Evolutionary conservation across 305 asterid species (phyloP), one percentile per base, ranked within the genome.

Genomic region (Fraxinus velutina): DNA sequence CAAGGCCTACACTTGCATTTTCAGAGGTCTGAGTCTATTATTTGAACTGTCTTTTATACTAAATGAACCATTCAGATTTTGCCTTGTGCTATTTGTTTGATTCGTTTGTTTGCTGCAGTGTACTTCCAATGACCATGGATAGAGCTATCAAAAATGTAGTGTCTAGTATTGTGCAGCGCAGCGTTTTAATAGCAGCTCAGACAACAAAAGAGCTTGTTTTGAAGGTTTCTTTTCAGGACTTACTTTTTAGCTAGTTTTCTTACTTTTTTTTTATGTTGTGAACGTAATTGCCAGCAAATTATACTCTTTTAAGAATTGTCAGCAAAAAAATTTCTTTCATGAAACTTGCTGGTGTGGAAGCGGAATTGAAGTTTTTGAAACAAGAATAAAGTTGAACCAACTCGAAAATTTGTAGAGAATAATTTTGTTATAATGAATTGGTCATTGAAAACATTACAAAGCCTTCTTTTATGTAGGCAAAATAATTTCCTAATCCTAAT

Each of bases 131-230:
- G 82, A 92, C 98, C 52, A 94, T 96, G 96, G 98, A 96, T 83
- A 86, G 95, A 87, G 98, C 99, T 79, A 96, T 96, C 83, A 94
- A 92, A 81, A 98, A 96, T 90, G 92, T 96, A 81, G 98, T 90
- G 76, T 83, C 97, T 74, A 90, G 93, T 80, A 92, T 93, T 78
- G 97, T 92, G 84, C 98, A 96, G 81, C 91, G 99, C 39, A 96
- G 99, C 86, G 98, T 96, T 79, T 91, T 98, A 78, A 94, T 96
- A 81, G 98, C 99, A 79, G 92, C 98, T 84, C 98, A 91, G 87
- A 96, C 99, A 29, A 90, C 99, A 15, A 96, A 92, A 89, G 99
- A 96, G 83, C 98, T 96, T 79, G 99, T 96, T 85, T 75, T 90
- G 86, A 96, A 94, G 98, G 99, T 96, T 70, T n/a, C 62, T 42